Evolutionary conservation across 2,329 filamentous ascomycete genomes (phyloP).

Genomic region (Aspergillus melleus): DNA sequence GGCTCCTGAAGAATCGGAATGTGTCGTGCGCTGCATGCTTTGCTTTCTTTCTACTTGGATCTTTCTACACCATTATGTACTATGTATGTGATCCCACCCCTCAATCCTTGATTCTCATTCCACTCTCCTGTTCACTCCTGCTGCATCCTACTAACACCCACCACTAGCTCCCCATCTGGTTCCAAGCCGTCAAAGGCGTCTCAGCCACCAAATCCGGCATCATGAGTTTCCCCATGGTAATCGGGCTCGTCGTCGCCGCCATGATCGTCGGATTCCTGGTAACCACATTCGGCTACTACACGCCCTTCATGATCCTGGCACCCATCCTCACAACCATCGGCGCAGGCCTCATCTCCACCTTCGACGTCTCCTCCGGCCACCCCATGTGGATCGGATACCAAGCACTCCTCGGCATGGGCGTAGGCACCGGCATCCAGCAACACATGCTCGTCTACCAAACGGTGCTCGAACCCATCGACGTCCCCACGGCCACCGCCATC

Average conservation of each 20-base stretch:
- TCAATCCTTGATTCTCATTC: too few species aligned
- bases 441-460: constrained; percentile 38
- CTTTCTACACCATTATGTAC: constrained; percentile 47
- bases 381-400: constrained; percentile 43
- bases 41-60: constrained; percentile 44
- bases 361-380: constrained; percentile 31
- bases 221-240: constrained; percentile 38
- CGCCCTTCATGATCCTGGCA: constrained; percentile 39
- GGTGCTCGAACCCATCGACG: constrained; percentile 29
- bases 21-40: constrained; percentile 43
- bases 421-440: constrained; percentile 39
- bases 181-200: constrained; percentile 41
- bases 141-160: neutral
- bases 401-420: constrained; percentile 35
- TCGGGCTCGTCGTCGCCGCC: constrained; percentile 31
- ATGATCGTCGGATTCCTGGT: constrained; percentile 33
- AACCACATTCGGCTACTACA: constrained; percentile 39
- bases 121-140: too few species aligned
- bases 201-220: constrained; percentile 38
- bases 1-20: constrained; percentile 46
- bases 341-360: constrained; percentile 37
- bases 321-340: constrained; percentile 35
- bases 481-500: constrained; percentile 37
- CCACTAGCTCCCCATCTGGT: constrained; percentile 45
- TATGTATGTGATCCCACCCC: constrained; percentile 32